A percentile compares a stretch with the other conserved stretches of the same genome.
Evolutionary conservation across 768 basidiomycete species (phyloP).

Genomic region (Termitomyces sp.): DNA sequence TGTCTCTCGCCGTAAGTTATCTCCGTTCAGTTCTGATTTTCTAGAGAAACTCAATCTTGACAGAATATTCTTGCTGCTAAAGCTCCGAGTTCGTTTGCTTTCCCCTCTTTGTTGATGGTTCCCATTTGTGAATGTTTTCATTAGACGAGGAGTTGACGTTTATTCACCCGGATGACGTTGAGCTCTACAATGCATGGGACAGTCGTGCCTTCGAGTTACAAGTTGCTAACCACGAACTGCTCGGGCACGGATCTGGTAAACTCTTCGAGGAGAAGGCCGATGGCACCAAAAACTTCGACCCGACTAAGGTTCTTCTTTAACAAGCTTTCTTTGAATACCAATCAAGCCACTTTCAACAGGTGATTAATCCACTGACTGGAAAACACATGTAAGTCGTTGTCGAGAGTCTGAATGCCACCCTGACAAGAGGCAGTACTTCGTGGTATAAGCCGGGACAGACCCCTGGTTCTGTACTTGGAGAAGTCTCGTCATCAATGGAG

Average conservation of each 20-base stretch:
- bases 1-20: conserved; percentile 64
- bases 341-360: conserved; percentile 28
- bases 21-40: neutral
- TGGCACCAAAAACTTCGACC: conserved; percentile 81
- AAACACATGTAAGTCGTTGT: conserved; percentile 52
- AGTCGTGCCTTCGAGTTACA: conserved; percentile 78
- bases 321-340: neutral
- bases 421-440: conserved; percentile 42
- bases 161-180: conserved; percentile 72
- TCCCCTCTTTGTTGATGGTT: neutral
- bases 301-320: conserved; percentile 40
- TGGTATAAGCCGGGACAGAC: conserved; percentile 92
- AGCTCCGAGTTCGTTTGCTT: conserved; percentile 54
- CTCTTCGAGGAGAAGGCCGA: conserved; percentile 72
- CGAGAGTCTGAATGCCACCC: neutral
- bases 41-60: neutral
- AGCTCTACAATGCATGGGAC: conserved; percentile 75
- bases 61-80: conserved; percentile 87
- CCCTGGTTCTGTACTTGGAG: conserved; percentile 75
- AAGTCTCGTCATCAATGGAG: conserved; percentile 88
- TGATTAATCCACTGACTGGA: conserved; percentile 79
- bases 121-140: neutral
- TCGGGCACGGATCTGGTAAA: conserved; percentile 85
- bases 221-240: conserved; percentile 86
- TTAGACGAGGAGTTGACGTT: conserved; percentile 77